These are phyloP conservation scores for Jackrogersella multiformis DNA, from an alignment of 495 filamentous ascomycete genomes.

Conservation along the genomic window DNA sequence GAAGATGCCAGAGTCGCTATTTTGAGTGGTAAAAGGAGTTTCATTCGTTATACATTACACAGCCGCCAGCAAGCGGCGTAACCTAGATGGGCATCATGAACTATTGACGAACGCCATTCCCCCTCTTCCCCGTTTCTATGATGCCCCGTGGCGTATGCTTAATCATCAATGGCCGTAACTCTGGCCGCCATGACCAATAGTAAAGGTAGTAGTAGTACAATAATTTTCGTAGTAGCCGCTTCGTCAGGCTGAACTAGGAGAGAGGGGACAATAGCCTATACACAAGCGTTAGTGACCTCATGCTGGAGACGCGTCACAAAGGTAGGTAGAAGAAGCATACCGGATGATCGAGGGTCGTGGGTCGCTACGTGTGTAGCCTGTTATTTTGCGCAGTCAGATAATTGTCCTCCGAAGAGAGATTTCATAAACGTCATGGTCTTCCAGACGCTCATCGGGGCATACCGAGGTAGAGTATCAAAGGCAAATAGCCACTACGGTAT, in stretches of 20 bases:
- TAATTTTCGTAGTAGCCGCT: neutral
- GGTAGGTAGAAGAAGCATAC: constrained; percentile 59
- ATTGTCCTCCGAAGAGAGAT: neutral
- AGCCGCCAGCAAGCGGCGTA: constrained; percentile 6
- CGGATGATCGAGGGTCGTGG: constrained; percentile 92
- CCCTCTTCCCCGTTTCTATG: neutral
- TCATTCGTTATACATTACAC: constrained; percentile 34
- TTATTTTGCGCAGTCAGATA: constrained; percentile 39
- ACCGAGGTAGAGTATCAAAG: constrained; percentile 97
- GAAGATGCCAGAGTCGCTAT: neutral
- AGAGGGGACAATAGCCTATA: constrained; percentile 77
- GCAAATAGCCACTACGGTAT: constrained; percentile 83
- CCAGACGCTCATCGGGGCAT: constrained; percentile 47
- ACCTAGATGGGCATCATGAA: neutral
- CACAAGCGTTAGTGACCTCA: neutral
- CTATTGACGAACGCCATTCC: constrained; percentile 10
- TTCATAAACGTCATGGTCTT: constrained; percentile 4
- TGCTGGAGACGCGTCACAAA: constrained; percentile 2
- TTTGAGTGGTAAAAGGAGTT: constrained; percentile 20
- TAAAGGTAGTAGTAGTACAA: constrained; percentile 7
- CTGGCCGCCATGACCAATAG: no score
- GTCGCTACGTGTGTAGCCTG: constrained; percentile 93
- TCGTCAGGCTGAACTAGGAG: constrained; percentile 52
- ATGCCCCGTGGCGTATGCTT: neutral
- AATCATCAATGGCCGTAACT: neutral